Conservation (phyloP, 495 filamentous ascomycete genomes). For the Halenospora varia region DNA sequence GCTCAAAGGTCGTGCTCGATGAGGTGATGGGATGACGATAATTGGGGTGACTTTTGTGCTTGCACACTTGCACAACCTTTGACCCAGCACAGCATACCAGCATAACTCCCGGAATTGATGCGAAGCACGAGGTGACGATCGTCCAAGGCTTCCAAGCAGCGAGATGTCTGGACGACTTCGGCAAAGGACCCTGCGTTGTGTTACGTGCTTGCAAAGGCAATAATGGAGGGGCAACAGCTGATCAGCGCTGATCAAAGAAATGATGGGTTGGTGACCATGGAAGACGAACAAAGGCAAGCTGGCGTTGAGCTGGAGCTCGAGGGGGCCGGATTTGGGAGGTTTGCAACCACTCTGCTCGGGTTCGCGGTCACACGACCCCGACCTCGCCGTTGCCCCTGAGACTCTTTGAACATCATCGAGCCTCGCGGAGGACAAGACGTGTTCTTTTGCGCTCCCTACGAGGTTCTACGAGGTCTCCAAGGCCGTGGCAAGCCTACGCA, state of each 20-base stretch:
- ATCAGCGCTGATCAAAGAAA: background rate
- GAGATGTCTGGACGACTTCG: too few species aligned
- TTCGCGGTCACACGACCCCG: conserved; percentile 8
- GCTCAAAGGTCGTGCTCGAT: background rate
- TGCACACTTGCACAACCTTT: background rate
- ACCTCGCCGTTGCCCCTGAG: background rate
- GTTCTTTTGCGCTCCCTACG: too few species aligned
- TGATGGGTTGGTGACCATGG: background rate
- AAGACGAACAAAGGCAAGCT: background rate
- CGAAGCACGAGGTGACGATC: too few species aligned
- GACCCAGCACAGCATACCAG: too few species aligned
- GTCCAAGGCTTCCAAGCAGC: too few species aligned
- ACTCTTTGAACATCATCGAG: background rate
- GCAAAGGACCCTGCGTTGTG: too few species aligned
- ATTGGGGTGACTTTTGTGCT: background rate
- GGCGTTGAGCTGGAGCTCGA: background rate
- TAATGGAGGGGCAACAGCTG: background rate
- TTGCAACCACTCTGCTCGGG: background rate
- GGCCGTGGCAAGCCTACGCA: conserved; percentile 1
- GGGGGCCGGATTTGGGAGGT: background rate
- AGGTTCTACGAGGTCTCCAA: too few species aligned
- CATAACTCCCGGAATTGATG: background rate
- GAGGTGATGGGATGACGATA: conserved; percentile 6
- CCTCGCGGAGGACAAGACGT: background rate
- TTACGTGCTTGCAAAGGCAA: background rate